Evolutionary conservation across 2,329 filamentous ascomycete genomes (phyloP).

Genomic region (Calonectria crousiana): DNA sequence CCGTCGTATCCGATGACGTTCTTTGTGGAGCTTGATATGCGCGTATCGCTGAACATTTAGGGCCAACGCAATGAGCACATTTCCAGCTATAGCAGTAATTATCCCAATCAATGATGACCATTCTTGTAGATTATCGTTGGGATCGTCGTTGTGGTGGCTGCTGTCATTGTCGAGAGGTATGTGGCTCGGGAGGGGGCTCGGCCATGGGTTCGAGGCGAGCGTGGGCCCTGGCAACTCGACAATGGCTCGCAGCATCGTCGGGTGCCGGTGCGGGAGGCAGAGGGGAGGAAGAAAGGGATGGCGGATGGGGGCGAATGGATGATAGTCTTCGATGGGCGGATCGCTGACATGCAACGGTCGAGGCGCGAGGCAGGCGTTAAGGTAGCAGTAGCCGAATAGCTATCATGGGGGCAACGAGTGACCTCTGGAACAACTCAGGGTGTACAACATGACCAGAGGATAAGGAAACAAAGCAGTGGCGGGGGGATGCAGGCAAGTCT

Average conservation of each 20-base stretch:
- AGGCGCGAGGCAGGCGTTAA: conserved; percentile 18
- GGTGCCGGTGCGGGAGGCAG: conserved; percentile 27
- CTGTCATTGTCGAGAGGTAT: conserved; percentile 33
- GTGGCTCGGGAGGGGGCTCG: conserved; percentile 27
- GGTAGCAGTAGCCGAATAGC: conserved; percentile 27
- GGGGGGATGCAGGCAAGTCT: not conserved
- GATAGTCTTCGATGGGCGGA: not conserved
- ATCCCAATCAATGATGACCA: conserved; percentile 98
- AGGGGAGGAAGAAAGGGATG: conserved; percentile 25
- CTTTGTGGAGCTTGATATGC: conserved; percentile 84
- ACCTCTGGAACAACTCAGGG: conserved; percentile 33
- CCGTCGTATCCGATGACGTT: conserved; percentile 70
- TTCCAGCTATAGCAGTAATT: conserved; percentile 90
- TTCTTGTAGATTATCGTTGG: conserved; percentile 66
- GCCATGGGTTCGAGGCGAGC: conserved; percentile 33
- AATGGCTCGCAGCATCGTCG: conserved; percentile 43
- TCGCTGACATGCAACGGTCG: conserved; percentile 11
- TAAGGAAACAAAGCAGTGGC: conserved; percentile 21
- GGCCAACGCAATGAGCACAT: conserved; percentile 93
- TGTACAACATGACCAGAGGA: conserved; percentile 41
- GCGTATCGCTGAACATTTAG: conserved; percentile 97
- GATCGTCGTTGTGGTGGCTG: conserved; percentile 53
- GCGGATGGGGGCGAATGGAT: conserved; percentile 23
- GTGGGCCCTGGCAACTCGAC: conserved; percentile 41
- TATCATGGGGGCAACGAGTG: conserved; percentile 42